Conservation (phyloP, 345 rosid species). For the Syzygium jambos region DNA sequence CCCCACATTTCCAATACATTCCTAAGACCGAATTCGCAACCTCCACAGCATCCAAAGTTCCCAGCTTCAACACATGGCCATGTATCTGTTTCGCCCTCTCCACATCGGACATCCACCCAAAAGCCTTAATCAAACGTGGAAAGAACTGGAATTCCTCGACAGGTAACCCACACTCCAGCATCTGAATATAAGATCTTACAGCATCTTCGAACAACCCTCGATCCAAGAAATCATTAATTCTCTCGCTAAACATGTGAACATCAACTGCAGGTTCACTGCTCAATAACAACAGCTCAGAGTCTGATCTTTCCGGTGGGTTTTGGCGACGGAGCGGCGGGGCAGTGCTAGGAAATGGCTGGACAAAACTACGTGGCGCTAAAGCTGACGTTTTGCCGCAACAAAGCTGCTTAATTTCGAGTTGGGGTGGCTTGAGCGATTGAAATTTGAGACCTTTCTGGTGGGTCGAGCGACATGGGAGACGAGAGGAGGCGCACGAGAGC, state of each 20-base stretch:
- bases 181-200: constrained; percentile 12
- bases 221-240: constrained; percentile 14
- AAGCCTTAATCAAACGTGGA: constrained; percentile 34
- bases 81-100: constrained; percentile 22
- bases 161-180: constrained; percentile 23
- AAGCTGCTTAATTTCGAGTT: background rate
- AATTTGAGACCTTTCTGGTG: background rate
- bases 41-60: constrained; percentile 2
- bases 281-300: background rate
- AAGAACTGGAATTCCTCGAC: constrained; percentile 19
- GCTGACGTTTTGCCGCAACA: background rate
- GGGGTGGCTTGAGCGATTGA: background rate
- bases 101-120: constrained; percentile 17
- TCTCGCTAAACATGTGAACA: constrained; percentile 8
- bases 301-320: background rate
- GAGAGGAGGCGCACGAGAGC: background rate
- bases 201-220: constrained; percentile 28
- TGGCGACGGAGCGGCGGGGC: background rate
- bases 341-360: background rate
- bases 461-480: background rate
- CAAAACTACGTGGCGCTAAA: background rate
- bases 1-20: background rate
- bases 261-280: constrained; percentile 5
- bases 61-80: constrained; percentile 29
- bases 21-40: background rate